Conservation (phyloP, 148 eudicot species). For the Vaccinium corymbosum region DNA sequence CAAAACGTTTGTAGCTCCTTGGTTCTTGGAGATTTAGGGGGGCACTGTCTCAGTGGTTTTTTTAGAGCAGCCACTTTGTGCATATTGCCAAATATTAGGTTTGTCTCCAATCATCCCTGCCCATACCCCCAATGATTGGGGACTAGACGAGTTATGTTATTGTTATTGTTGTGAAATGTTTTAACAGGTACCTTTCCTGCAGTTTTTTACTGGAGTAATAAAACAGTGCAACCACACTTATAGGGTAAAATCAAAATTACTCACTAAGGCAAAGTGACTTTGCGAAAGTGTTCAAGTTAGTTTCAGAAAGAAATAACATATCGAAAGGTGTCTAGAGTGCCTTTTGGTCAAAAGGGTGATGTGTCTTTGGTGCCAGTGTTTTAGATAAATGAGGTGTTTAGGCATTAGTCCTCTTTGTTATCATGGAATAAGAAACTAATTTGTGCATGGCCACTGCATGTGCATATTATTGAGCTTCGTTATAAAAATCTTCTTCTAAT, state of each 20-base stretch:
- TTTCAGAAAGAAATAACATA: background rate
- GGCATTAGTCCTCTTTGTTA: background rate
- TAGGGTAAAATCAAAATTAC: background rate
- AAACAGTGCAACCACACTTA: background rate
- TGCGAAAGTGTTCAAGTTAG: background rate
- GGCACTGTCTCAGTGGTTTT: no score
- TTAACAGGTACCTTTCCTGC: constrained; percentile 5
- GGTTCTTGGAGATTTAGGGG: no score
- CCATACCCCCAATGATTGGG: no score
- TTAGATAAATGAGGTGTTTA: background rate
- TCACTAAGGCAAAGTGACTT: background rate
- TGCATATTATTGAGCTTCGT: background rate
- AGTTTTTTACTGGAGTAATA: background rate
- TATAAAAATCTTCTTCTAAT: background rate
- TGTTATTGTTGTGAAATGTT: background rate
- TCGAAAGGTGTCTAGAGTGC: background rate
- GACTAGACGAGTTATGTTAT: no score
- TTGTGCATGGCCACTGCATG: background rate
- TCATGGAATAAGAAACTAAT: background rate
- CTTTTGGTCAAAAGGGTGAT: background rate
- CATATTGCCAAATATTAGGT: no score
- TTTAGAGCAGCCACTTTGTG: no score
- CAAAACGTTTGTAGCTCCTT: no score
- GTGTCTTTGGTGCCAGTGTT: background rate
- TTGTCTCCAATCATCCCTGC: no score